phyloP scores from a whole-genome alignment of 441 rosid species.

The Cnidoscolus chayamansa region DNA sequence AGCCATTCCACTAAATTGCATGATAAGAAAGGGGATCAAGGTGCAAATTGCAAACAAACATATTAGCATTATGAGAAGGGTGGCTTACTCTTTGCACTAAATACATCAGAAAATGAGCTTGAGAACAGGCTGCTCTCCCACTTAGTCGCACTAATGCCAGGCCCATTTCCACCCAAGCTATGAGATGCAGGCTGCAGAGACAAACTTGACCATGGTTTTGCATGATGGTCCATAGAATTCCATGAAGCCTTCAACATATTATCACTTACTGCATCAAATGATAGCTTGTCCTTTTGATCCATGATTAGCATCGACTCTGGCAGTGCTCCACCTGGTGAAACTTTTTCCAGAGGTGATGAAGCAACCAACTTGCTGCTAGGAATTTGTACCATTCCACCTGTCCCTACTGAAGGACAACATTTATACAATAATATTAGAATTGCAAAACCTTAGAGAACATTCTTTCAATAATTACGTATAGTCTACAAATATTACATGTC shows the following conservation, averaged over 20 bases:
- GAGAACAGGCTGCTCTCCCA: slow-evolving; percentile 72
- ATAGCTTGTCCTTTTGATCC: slow-evolving; percentile 36
- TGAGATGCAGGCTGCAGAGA: slow-evolving; percentile 30
- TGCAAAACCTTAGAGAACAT: slow-evolving; percentile 3
- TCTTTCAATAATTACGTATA: not conserved
- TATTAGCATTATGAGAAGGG: not conserved
- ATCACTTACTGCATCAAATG: slow-evolving; percentile 33
- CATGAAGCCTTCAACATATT: slow-evolving; percentile 31
- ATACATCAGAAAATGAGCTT: slow-evolving; percentile 61
- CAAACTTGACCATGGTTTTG: slow-evolving; percentile 35
- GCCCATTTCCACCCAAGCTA: slow-evolving; percentile 29
- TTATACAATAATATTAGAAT: slow-evolving; percentile 16
- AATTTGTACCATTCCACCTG: slow-evolving; percentile 28
- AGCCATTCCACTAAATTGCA: not conserved
- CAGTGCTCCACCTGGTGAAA: slow-evolving; percentile 28
- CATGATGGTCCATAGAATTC: slow-evolving; percentile 35
- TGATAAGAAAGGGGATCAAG: slow-evolving; percentile 1
- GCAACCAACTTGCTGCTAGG: slow-evolving; percentile 36
- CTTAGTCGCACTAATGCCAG: slow-evolving; percentile 30
- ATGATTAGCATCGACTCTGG: slow-evolving; percentile 31
- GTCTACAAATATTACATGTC: not conserved
- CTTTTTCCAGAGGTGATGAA: slow-evolving; percentile 39
- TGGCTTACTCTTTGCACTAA: slow-evolving; percentile 52
- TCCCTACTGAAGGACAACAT: slow-evolving; percentile 27
- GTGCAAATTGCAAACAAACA: not conserved